A percentile compares a stretch with the other conserved stretches of the same genome.
These are phyloP conservation scores for Termitomyces sp. DNA, from an alignment of 768 basidiomycete species.

Conservation along the genomic window DNA sequence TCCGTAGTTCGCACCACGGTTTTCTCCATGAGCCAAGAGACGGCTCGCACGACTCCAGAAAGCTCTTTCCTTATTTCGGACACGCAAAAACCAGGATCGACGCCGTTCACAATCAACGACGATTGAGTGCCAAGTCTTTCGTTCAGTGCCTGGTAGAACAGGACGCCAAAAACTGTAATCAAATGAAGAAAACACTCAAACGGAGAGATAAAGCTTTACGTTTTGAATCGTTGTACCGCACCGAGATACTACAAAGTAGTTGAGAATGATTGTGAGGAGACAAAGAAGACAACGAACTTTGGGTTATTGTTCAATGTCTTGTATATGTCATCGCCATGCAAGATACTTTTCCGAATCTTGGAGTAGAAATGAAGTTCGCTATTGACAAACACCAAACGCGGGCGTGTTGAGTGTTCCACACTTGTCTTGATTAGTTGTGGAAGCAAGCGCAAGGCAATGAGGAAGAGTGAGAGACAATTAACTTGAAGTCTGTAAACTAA, in stretches of 20 bases:
- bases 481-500: constrained; percentile 35
- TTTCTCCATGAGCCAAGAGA: constrained; percentile 21
- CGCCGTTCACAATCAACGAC: constrained; percentile 26
- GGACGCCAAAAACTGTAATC: constrained; percentile 30
- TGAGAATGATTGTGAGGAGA: background rate
- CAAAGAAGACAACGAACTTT: background rate
- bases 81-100: constrained; percentile 37
- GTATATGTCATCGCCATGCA: constrained; percentile 12
- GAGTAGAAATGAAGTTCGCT: constrained; percentile 35
- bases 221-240: constrained; percentile 29
- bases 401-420: constrained; percentile 19
- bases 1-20: constrained; percentile 21
- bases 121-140: constrained; percentile 19
- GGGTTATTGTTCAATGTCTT: constrained; percentile 25
- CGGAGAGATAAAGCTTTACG: constrained; percentile 14
- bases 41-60: constrained; percentile 7
- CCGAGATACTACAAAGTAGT: background rate
- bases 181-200: background rate
- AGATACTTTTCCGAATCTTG: constrained; percentile 15
- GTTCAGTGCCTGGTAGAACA: constrained; percentile 32
- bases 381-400: constrained; percentile 35
- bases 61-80: constrained; percentile 29
- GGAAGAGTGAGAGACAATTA: constrained; percentile 35
- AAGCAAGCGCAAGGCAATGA: constrained; percentile 36
- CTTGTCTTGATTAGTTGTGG: constrained; percentile 37